phyloP scores from a whole-genome alignment of 306 rosid genomes.

The Macrotyloma uniflorum region DNA sequence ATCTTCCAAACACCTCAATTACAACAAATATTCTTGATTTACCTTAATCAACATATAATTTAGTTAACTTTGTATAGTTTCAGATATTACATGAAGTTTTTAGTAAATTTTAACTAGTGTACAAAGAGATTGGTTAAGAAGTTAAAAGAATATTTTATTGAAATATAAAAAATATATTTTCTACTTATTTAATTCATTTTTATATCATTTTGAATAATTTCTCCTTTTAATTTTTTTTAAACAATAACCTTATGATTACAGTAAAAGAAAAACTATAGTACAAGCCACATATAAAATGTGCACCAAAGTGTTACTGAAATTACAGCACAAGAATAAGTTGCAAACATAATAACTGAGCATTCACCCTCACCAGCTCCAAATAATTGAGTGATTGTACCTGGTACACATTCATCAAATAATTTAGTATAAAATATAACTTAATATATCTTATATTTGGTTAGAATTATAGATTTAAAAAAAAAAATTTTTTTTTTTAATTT shows the following conservation, averaged over 20 bases:
- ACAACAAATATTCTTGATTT: background rate
- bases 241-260: background rate
- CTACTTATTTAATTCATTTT: too few species aligned
- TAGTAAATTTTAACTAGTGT: too few species aligned
- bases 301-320: constrained; percentile 34
- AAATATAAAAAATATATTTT: too few species aligned
- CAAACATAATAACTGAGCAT: constrained; percentile 42
- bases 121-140: too few species aligned
- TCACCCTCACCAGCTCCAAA: constrained; percentile 42
- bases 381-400: constrained; percentile 43
- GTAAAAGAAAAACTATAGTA: background rate
- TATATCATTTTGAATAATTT: too few species aligned
- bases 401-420: background rate
- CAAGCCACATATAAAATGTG: constrained; percentile 43
- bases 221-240: too few species aligned
- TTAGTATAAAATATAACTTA: too few species aligned
- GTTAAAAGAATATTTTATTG: too few species aligned
- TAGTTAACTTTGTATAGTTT: background rate
- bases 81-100: background rate
- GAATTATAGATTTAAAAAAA: too few species aligned
- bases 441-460: too few species aligned
- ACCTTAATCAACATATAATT: background rate
- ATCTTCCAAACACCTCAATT: background rate
- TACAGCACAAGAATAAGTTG: constrained; percentile 33
- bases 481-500: too few species aligned